phyloP scores from a whole-genome alignment of 2,329 filamentous ascomycete species.

The Fusarium liriodendri region DNA sequence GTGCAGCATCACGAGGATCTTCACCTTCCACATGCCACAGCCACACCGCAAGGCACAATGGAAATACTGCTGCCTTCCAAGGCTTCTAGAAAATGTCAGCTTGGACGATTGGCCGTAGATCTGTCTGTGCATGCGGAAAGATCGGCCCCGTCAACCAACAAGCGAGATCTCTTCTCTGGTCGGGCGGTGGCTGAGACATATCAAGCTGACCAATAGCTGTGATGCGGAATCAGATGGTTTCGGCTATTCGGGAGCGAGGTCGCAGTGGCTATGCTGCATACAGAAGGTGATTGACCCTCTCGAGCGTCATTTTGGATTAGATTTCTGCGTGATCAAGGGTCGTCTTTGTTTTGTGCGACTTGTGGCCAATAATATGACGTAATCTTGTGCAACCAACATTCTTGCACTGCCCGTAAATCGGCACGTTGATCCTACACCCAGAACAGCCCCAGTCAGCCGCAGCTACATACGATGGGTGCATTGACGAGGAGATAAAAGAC shows the following conservation, averaged over 20 bases:
- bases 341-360: background rate
- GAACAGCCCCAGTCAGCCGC: background rate
- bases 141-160: background rate
- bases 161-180: background rate
- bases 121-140: background rate
- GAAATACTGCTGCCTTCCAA: background rate
- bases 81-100: background rate
- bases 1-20: background rate
- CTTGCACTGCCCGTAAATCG: background rate
- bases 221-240: background rate
- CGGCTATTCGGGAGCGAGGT: slow-evolving; percentile 25
- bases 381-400: background rate
- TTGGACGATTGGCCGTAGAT: background rate
- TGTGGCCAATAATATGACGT: background rate
- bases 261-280: background rate
- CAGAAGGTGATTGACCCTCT: background rate
- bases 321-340: background rate
- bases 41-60: background rate
- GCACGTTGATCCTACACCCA: background rate
- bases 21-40: background rate
- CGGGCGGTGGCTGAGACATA: slow-evolving; percentile 9
- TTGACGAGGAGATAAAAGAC: background rate
- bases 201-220: background rate
- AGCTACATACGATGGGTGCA: background rate
- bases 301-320: background rate